Conservation (phyloP, 176 grass and related monocot species). For the Hordeum marinum region DNA sequence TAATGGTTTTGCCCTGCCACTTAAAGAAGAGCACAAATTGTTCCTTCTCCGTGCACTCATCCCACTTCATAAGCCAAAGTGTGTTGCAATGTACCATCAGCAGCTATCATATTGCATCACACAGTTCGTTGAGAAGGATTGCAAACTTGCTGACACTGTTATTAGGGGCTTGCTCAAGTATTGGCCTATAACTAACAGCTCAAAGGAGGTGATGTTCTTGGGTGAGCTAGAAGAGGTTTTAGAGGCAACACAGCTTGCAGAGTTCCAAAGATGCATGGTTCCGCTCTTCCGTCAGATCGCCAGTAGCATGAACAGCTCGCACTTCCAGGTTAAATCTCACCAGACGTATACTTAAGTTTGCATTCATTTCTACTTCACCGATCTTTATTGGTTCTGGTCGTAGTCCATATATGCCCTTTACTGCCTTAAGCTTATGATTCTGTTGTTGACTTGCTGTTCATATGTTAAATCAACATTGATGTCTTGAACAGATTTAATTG, state of each 20-base stretch:
- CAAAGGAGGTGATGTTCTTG: slow-evolving; percentile 99
- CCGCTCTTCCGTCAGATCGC: slow-evolving; percentile 74
- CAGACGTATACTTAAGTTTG: background rate
- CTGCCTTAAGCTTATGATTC: background rate
- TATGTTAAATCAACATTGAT: background rate
- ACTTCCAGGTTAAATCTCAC: slow-evolving; percentile 83
- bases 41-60: slow-evolving; percentile 89
- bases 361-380: slow-evolving; percentile 9
- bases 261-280: slow-evolving; percentile 91
- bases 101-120: slow-evolving; percentile 92
- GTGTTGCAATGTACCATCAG: slow-evolving; percentile 81
- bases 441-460: slow-evolving; percentile 12
- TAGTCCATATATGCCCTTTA: background rate
- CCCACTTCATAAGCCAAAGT: slow-evolving; percentile 97
- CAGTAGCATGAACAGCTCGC: slow-evolving; percentile 77
- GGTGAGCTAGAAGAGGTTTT: slow-evolving; percentile 94
- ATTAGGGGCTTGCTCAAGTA: slow-evolving; percentile 95
- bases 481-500: slow-evolving; percentile 1
- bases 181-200: slow-evolving; percentile 97
- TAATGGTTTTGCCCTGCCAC: slow-evolving; percentile 90
- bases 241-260: slow-evolving; percentile 83
- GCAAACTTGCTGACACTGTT: slow-evolving; percentile 88
- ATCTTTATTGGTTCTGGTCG: slow-evolving; percentile 8
- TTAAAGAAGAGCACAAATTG: slow-evolving; percentile 97
- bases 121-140: slow-evolving; percentile 97